A percentile compares a stretch with the other conserved stretches of the same genome.
These are phyloP conservation scores for Clonostachys rosea DNA, from an alignment of 2,329 filamentous ascomycete genomes.

Conservation along the genomic window DNA sequence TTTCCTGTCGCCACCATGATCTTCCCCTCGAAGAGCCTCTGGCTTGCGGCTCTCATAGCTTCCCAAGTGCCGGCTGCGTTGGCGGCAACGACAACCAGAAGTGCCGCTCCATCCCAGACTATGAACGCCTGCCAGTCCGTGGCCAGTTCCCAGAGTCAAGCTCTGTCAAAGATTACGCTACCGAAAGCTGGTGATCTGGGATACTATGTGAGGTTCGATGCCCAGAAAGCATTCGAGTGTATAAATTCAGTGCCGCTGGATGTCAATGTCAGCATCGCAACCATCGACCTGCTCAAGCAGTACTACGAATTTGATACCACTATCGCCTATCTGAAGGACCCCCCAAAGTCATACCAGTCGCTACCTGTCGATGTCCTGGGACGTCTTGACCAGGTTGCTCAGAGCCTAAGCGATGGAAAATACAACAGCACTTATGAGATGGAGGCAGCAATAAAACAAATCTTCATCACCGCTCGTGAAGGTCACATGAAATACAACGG, in stretches of 20 bases:
- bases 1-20: no score
- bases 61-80: no score
- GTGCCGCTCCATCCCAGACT: no score
- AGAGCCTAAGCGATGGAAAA: conserved; percentile 29
- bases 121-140: no score
- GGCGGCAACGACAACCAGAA: no score
- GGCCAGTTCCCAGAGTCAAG: no score
- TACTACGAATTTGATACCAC: conserved; percentile 44
- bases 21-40: no score
- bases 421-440: conserved; percentile 52
- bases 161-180: no score
- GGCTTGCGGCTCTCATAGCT: no score
- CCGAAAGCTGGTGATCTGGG: no score
- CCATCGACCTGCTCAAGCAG: conserved; percentile 29
- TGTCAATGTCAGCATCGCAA: conserved; percentile 20
- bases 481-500: conserved; percentile 54
- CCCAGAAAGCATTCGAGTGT: conserved; percentile 23
- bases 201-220: background rate
- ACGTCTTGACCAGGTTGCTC: conserved; percentile 36
- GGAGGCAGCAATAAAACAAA: conserved; percentile 45
- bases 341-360: conserved; percentile 44
- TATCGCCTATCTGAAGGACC: conserved; percentile 41
- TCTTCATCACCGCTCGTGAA: conserved; percentile 53
- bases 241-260: conserved; percentile 31
- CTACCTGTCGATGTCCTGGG: conserved; percentile 40